Percentiles rank a stretch among this genome's conserved stretches.
These are phyloP conservation scores for Trichoderma sp. DNA, from an alignment of 2,329 filamentous ascomycete species.

Conservation along the genomic window DNA sequence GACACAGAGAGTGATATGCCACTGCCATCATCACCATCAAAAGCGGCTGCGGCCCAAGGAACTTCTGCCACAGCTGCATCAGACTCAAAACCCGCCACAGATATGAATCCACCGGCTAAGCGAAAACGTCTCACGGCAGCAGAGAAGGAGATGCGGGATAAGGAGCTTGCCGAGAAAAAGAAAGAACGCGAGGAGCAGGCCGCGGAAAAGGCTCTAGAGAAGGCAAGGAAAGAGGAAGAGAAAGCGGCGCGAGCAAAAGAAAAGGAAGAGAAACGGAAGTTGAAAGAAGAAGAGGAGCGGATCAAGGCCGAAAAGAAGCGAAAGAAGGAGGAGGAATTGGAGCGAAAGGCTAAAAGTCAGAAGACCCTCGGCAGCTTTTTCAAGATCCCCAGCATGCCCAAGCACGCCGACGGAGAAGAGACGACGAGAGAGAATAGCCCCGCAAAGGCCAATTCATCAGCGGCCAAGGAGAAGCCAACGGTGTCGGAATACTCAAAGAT, in stretches of 20 bases:
- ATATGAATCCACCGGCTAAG: slow-evolving; percentile 43
- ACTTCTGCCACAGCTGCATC: slow-evolving; percentile 16
- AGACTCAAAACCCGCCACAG: slow-evolving; percentile 32
- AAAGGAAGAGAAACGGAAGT: slow-evolving; percentile 46
- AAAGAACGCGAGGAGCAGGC: slow-evolving; percentile 43
- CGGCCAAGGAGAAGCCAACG: slow-evolving; percentile 29
- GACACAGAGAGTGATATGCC: slow-evolving; percentile 46
- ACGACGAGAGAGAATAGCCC: slow-evolving; percentile 37
- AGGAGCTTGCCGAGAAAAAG: slow-evolving; percentile 39
- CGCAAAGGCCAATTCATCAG: slow-evolving; percentile 35
- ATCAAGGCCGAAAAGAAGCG: slow-evolving; percentile 49
- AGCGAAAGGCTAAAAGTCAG: slow-evolving; percentile 52
- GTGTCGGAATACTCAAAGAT: slow-evolving; percentile 64
- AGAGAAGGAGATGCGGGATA: slow-evolving; percentile 42
- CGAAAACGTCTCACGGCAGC: slow-evolving; percentile 47
- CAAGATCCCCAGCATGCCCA: slow-evolving; percentile 44
- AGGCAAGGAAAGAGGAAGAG: slow-evolving; percentile 46
- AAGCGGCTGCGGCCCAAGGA: slow-evolving; percentile 32
- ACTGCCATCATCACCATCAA: slow-evolving; percentile 41
- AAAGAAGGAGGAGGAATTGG: slow-evolving; percentile 54
- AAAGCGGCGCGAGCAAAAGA: slow-evolving; percentile 44
- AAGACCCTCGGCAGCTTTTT: slow-evolving; percentile 53
- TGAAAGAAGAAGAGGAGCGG: slow-evolving; percentile 48
- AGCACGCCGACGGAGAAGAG: slow-evolving; percentile 45
- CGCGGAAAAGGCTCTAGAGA: slow-evolving; percentile 43